These are phyloP conservation scores for Trichaptum fuscoviolaceum DNA, from an alignment of 768 basidiomycete species.

Conservation along the genomic window DNA sequence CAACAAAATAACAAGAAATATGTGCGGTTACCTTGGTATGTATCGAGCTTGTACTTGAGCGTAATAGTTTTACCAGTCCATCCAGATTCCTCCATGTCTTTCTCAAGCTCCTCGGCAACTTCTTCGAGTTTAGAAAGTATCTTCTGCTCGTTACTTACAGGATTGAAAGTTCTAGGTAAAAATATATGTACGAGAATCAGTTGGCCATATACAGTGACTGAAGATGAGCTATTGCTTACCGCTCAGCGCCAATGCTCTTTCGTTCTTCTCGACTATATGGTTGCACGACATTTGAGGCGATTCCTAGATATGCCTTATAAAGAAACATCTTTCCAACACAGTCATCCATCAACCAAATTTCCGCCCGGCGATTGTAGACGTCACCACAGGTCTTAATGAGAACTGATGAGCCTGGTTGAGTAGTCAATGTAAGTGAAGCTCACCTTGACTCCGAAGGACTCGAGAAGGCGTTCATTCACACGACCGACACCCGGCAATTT, in stretches of 20 bases:
- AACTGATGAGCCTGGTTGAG: neutral
- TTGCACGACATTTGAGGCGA: slow-evolving; percentile 77
- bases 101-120: slow-evolving; percentile 74
- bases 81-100: slow-evolving; percentile 70
- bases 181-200: neutral
- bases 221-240: slow-evolving; percentile 35
- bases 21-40: slow-evolving; percentile 59
- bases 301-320: slow-evolving; percentile 77
- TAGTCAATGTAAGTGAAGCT: neutral
- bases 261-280: slow-evolving; percentile 74
- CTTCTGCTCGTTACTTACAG: slow-evolving; percentile 56
- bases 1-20: slow-evolving; percentile 6
- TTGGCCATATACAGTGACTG: neutral
- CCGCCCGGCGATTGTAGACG: slow-evolving; percentile 69
- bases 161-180: slow-evolving; percentile 62
- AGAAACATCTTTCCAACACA: slow-evolving; percentile 76
- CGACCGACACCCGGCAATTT: slow-evolving; percentile 88
- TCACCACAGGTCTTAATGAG: slow-evolving; percentile 77
- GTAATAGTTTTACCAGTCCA: slow-evolving; percentile 90
- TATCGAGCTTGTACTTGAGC: slow-evolving; percentile 89
- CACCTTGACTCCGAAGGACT: slow-evolving; percentile 84
- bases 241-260: slow-evolving; percentile 90
- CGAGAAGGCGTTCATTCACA: slow-evolving; percentile 83
- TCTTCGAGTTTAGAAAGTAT: slow-evolving; percentile 77
- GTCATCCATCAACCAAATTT: slow-evolving; percentile 79